phyloP scores from a whole-genome alignment of 176 grass and related monocot genomes.

The Zea mays region DNA sequence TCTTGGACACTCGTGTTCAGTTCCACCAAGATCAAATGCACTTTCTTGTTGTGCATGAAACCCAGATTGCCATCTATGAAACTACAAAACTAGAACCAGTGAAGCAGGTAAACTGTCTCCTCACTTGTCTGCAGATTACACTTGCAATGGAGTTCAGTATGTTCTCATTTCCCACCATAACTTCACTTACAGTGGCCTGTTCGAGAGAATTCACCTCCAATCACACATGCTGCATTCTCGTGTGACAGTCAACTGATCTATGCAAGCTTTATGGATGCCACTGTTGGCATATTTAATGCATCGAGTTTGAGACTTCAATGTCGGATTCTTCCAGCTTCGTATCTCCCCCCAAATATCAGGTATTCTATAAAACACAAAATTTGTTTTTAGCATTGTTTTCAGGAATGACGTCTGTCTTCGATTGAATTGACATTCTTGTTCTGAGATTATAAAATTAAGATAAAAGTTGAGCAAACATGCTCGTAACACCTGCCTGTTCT shows the following conservation, averaged over 20 bases:
- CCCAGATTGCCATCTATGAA: slow-evolving; percentile 92
- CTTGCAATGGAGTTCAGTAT: background rate
- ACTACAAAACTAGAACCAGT: slow-evolving; percentile 82
- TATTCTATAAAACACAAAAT: slow-evolving; percentile 29
- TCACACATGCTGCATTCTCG: slow-evolving; percentile 93
- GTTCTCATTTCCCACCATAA: slow-evolving; percentile 34
- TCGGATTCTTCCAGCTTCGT: slow-evolving; percentile 81
- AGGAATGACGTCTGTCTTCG: background rate
- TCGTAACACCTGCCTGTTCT: background rate
- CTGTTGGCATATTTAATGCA: slow-evolving; percentile 84
- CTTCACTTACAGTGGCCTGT: slow-evolving; percentile 69
- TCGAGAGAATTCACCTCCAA: slow-evolving; percentile 82
- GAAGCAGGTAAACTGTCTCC: slow-evolving; percentile 56
- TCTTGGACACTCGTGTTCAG: slow-evolving; percentile 88
- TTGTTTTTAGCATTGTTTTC: background rate
- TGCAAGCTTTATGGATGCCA: slow-evolving; percentile 83
- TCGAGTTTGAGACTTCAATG: slow-evolving; percentile 82
- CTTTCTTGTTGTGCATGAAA: slow-evolving; percentile 96
- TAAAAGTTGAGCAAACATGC: background rate
- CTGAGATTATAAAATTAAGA: background rate
- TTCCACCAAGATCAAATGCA: slow-evolving; percentile 98
- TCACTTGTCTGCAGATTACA: background rate
- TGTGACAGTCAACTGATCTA: slow-evolving; percentile 98
- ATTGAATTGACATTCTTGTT: background rate
- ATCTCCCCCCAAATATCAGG: slow-evolving; percentile 81